Base-by-base conservation (phyloP, 768 basidiomycete species). In the Lentinula raphanica region DNA sequence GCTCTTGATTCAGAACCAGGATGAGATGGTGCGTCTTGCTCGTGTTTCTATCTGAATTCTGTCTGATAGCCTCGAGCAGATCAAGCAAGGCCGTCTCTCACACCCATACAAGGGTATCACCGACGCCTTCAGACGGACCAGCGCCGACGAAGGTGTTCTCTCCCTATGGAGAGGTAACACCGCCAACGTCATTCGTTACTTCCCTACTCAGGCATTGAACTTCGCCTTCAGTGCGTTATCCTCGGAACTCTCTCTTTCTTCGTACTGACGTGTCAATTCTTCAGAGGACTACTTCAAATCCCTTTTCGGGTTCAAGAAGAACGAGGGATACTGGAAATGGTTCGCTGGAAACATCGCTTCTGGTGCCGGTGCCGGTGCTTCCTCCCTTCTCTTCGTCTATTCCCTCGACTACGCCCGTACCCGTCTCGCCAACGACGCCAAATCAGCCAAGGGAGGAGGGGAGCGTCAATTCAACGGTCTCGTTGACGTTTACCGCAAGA, bases 161-260 rank as follows among this genome's bases (percentile, higher is more conserved):
- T 85, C 91, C 25, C 77, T 92, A 67, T 93, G 91, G 91, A 77
- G 90, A 70, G 90, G 90, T 68, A 93, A 93, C 82, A 91, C 88
- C 48, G 89, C 90, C 76, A 92, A 92, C 76, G 91, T 92, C 74
- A 89, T 92, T 77, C 88, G 90, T 70, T 92, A 92, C 83, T 91
- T 92, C 85, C 90, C 90, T 53, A 92, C 90, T 45, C 90, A 92
- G 75, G 90, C 90, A 44, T 73, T 93, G 69, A 93, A 93, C 83
- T 92, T 93, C 67, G 90, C 90, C 66, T 92, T 92, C 82, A 91
- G 85, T 90, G 70, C 65, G 88, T 80, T 49, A n/a, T n/a, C n/a
- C n/a, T 61, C 2, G 6, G 23, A 31, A 3, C 36, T 25, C 8
- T 25, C 40, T 25, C 36, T 45, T 42, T 29, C 25, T 21, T 17